Base-by-base conservation (phyloP, 2,329 filamentous ascomycete genomes). In the Trichoderma sp. region DNA sequence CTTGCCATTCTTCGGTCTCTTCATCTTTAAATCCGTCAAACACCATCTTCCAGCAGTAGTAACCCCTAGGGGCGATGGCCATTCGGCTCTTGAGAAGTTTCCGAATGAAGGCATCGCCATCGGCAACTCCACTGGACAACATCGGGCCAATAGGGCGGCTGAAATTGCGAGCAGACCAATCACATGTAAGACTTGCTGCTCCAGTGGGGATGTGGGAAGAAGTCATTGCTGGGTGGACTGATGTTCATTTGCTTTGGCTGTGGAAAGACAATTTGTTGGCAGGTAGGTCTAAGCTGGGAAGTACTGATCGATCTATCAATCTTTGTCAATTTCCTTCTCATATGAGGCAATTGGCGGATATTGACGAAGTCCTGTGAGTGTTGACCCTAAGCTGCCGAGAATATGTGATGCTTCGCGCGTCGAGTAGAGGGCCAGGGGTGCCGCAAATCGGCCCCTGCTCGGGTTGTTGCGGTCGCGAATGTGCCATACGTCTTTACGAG, bases 1-100 rank as follows among this genome's bases (percentile, higher is more conserved):
- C 9, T 51, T 47, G 7, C 3, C 14, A 28, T 39, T 3, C 14
- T 1, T 63, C 60, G 60, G 60, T 10, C n/a, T 6, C 60, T n/a
- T 55, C 39, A 45, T 39, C 48, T 24, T 55, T 63, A 63, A 63
- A 55, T 63, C 60, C 60, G 60, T 48, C 6, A 52, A n/a, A 24
- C 24, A 44, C n/a, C 39, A 54, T 47, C 50, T 19, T 26, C 41
- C 50, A 39, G 9, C 9, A 47, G 7, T 9, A 21, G 39, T 14
- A 4, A 50, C 14, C 21, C 9, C 3, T 30, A 44, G 57, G 48
- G 19, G 24, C 44, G 26, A 24, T 21, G 0, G n/a, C 43, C 5
- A 59, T 7, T 19, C 57, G 19, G 44, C 19, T 39, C 41, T 14
- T 24, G 9, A 10, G 12, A 17, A 14, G 12, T 50, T 30, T 21